Percentiles rank a stretch among this genome's conserved stretches.
phyloP scores from a whole-genome alignment of 306 rosid species.

The Glycine tomentella region DNA sequence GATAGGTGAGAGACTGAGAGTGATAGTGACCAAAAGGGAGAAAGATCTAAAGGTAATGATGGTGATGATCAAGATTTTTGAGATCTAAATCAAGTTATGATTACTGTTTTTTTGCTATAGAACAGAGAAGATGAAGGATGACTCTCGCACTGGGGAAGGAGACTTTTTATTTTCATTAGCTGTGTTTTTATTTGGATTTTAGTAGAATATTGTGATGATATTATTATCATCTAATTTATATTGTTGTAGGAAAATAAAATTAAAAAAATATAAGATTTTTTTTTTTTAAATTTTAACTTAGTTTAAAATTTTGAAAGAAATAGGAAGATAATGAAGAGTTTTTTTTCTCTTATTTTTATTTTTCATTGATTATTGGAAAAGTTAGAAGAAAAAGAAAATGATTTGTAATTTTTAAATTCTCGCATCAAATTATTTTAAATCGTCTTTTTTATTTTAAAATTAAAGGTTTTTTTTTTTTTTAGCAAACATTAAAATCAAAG shows the following conservation, averaged over 20 bases:
- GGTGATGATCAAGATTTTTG: neutral
- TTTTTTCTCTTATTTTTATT: neutral
- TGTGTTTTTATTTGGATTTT: neutral
- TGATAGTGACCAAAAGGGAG: neutral
- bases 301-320: neutral
- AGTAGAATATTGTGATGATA: neutral
- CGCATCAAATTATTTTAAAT: too few relatives aligned
- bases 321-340: neutral
- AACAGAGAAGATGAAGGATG: neutral
- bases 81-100: conserved; percentile 43
- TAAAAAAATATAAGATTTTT: neutral
- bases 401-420: too few relatives aligned
- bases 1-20: neutral
- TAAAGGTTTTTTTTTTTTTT: neutral
- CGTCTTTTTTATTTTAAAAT: too few relatives aligned
- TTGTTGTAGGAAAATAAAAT: neutral
- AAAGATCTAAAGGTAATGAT: conserved; percentile 17
- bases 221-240: neutral
- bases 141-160: neutral
- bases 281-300: neutral
- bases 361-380: neutral
- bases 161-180: neutral
- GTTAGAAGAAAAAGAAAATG: neutral
- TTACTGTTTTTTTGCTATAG: neutral
- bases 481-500: neutral